Conservation (phyloP, 2,329 filamentous ascomycete genomes). For the Ceratocystis diversiconidia region DNA sequence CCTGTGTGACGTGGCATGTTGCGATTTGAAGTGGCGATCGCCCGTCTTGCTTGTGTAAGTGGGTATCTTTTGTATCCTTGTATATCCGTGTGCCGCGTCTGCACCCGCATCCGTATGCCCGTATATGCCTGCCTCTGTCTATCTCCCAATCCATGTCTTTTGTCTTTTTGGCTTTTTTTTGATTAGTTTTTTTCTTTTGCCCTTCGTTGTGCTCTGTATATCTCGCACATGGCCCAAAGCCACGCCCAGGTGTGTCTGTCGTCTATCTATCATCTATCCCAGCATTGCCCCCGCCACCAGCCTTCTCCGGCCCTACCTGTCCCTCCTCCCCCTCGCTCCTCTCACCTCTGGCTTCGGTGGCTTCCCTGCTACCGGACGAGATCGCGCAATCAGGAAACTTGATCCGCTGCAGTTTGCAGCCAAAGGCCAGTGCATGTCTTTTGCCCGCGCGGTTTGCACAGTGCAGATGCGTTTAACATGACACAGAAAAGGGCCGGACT, state of each 20-base stretch:
- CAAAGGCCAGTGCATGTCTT: not conserved
- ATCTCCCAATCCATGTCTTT: not conserved
- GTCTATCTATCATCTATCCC: not conserved
- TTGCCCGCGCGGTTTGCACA: not conserved
- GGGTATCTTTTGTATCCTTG: not conserved
- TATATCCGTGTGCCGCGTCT: not conserved
- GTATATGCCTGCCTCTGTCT: not conserved
- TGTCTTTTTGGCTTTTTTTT: too few species aligned
- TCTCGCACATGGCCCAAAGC: not conserved
- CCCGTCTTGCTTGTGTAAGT: conserved; percentile 6
- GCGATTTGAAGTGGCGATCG: conserved; percentile 15
- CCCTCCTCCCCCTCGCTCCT: not conserved
- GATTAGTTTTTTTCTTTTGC: not conserved
- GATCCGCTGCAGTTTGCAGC: not conserved
- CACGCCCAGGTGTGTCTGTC: not conserved
- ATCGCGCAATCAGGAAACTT: not conserved
- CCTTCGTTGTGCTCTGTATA: too few species aligned
- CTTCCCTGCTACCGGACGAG: not conserved
- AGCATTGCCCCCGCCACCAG: not conserved
- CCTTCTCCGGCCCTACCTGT: not conserved
- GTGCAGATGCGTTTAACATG: not conserved
- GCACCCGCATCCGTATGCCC: not conserved
- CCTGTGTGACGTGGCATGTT: not conserved
- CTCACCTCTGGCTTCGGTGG: not conserved
- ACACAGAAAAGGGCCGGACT: too few species aligned